Evolutionary conservation across 2,329 filamentous ascomycete species (phyloP).

Genomic region (Exserohilum turcica): DNA sequence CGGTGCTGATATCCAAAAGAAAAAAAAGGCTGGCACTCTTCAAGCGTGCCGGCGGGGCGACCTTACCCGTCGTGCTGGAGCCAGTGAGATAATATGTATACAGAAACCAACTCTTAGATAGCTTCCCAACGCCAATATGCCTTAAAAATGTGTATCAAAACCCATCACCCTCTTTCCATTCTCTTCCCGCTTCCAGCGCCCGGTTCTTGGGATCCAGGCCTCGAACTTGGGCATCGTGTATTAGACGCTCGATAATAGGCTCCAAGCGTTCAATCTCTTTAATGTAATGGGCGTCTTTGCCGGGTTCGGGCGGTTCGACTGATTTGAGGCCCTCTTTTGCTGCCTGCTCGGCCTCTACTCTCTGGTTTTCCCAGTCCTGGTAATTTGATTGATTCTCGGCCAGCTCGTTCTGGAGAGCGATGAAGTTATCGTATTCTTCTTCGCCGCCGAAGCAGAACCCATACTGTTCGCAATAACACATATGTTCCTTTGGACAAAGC

Average conservation of each 20-base stretch:
- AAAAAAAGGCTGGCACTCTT: not conserved
- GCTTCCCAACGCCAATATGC: not conserved
- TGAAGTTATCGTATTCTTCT: slow-evolving; percentile 55
- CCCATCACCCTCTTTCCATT: slow-evolving; percentile 62
- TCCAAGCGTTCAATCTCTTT: slow-evolving; percentile 53
- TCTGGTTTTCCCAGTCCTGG: slow-evolving; percentile 45
- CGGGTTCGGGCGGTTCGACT: slow-evolving; percentile 48
- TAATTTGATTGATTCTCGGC: slow-evolving; percentile 51
- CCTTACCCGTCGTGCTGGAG: not conserved
- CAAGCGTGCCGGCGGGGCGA: not conserved
- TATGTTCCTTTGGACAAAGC: slow-evolving; percentile 58
- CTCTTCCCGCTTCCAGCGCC: slow-evolving; percentile 59
- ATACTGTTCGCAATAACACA: slow-evolving; percentile 68
- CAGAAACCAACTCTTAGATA: too few species aligned
- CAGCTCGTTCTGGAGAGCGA: slow-evolving; percentile 52
- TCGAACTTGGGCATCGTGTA: slow-evolving; percentile 54
- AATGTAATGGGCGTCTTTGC: slow-evolving; percentile 52
- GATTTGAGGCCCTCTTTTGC: slow-evolving; percentile 39
- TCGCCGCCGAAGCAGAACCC: slow-evolving; percentile 64
- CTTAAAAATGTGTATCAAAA: slow-evolving; percentile 48
- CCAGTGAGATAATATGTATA: not conserved
- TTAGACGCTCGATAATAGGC: slow-evolving; percentile 49
- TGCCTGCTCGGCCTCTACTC: slow-evolving; percentile 38
- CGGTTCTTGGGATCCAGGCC: slow-evolving; percentile 59
- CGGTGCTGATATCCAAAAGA: not conserved